Evolutionary conservation across 345 rosid species (phyloP).

Genomic region (Reutealis trisperma): DNA sequence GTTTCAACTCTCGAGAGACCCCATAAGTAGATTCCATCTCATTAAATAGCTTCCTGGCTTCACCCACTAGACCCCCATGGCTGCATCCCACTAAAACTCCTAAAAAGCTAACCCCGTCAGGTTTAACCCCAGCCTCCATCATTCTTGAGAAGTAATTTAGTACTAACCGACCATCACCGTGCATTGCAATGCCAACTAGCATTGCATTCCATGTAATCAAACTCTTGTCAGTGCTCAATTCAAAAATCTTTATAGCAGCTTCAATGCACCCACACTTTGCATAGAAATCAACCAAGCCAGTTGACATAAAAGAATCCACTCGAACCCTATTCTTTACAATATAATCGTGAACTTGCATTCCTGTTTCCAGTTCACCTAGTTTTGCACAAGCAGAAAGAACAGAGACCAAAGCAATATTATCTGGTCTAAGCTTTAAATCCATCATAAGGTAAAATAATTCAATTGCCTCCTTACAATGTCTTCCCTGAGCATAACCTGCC

Average conservation of each 20-base stretch:
- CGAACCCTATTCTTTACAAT: conserved; percentile 34
- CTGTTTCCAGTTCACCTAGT: conserved; percentile 54
- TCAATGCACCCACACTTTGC: conserved; percentile 65
- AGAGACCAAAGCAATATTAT: conserved; percentile 63
- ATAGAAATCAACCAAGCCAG: conserved; percentile 66
- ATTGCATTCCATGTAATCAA: conserved; percentile 69
- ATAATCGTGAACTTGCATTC: conserved; percentile 52
- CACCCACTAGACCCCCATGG: conserved; percentile 63
- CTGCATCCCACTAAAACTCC: conserved; percentile 73
- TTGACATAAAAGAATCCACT: conserved; percentile 59
- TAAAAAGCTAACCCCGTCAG: conserved; percentile 60
- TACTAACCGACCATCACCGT: conserved; percentile 46
- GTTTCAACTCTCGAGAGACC: conserved; percentile 56
- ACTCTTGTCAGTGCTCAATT: conserved; percentile 43
- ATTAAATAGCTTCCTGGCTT: conserved; percentile 56
- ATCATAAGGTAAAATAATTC: conserved; percentile 51
- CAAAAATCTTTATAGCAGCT: conserved; percentile 47
- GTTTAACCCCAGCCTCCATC: conserved; percentile 49
- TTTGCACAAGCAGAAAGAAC: conserved; percentile 81
- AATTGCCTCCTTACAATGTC: conserved; percentile 47
- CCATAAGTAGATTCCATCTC: conserved; percentile 51
- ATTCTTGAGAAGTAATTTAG: conserved; percentile 53
- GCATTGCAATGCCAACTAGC: conserved; percentile 73
- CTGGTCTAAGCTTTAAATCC: conserved; percentile 41
- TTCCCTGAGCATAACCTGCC: conserved; percentile 57